phyloP scores from a whole-genome alignment of 805 yeast genomes.

The Pichia sporocuriosa region DNA sequence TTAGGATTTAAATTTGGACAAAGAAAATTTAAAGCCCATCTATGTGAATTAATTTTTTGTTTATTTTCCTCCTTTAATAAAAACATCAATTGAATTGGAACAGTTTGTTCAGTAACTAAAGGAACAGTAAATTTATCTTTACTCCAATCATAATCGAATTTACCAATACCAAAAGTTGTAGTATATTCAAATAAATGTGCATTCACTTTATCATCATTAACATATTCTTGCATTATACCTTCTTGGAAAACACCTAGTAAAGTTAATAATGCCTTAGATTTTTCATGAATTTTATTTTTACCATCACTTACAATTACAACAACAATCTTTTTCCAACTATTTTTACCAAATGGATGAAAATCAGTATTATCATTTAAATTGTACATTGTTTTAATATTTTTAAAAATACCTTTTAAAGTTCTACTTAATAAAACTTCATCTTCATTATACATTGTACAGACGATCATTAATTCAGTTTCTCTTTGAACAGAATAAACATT shows the following conservation, averaged over 20 bases:
- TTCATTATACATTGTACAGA: conserved; percentile 89
- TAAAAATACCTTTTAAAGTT: conserved; percentile 84
- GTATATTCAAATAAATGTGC: conserved; percentile 93
- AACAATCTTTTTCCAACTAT: conserved; percentile 89
- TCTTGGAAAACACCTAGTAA: conserved; percentile 89
- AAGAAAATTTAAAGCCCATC: conserved; percentile 94
- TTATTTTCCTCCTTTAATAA: conserved; percentile 84
- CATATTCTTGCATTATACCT: conserved; percentile 86
- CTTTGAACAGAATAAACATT: conserved; percentile 68
- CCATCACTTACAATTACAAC: conserved; percentile 90
- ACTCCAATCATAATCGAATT: conserved; percentile 35
- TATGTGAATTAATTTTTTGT: conserved; percentile 87
- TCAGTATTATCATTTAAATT: conserved; percentile 38
- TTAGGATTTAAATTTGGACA: conserved; percentile 77
- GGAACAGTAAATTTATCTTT: conserved; percentile 50
- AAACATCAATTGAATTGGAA: conserved; percentile 83
- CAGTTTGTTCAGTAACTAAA: conserved; percentile 51
- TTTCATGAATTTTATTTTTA: conserved; percentile 68
- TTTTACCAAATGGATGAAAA: conserved; percentile 77
- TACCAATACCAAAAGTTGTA: conserved; percentile 71
- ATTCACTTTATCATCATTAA: conserved; percentile 71
- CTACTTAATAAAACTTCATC: conserved; percentile 75
- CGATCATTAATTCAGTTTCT: conserved; percentile 77
- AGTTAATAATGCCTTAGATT: conserved; percentile 72
- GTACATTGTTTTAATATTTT: conserved; percentile 71